A percentile compares a stretch with the other conserved stretches of the same genome.
Conservation (phyloP, 805 yeast species). For the Candida oleophila region DNA sequence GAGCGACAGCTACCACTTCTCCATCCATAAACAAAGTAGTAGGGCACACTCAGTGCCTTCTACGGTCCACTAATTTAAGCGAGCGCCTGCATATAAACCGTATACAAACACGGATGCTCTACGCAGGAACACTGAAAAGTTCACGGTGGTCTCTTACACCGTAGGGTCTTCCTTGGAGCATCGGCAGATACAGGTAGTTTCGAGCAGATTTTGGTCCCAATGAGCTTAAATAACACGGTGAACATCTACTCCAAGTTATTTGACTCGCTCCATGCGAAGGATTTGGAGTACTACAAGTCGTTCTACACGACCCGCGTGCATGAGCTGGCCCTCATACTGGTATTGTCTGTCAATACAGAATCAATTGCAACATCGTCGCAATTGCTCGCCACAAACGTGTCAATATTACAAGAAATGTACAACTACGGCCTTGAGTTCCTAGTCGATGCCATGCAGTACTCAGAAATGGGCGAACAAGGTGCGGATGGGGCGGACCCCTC, state of each 20-base stretch:
- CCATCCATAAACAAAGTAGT: too few species aligned
- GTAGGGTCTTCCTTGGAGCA: too few species aligned
- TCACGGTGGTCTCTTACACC: too few species aligned
- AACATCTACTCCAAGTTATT: slow-evolving; percentile 24
- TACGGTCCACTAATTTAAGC: too few species aligned
- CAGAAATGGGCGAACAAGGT: too few species aligned
- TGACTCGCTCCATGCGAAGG: slow-evolving; percentile 14
- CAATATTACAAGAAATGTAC: slow-evolving; percentile 14
- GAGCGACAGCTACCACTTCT: too few species aligned
- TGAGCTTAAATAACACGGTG: slow-evolving; percentile 14
- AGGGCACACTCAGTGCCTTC: too few species aligned
- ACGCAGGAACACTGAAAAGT: too few species aligned
- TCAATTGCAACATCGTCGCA: not conserved
- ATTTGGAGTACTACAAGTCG: slow-evolving; percentile 17
- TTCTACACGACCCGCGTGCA: slow-evolving; percentile 25
- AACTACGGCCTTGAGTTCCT: slow-evolving; percentile 19
- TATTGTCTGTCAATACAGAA: slow-evolving; percentile 20
- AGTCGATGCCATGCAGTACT: slow-evolving; percentile 19
- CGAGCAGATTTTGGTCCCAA: not conserved
- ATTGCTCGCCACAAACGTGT: not conserved
- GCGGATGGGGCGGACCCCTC: too few species aligned
- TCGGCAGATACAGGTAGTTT: not conserved
- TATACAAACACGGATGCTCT: too few species aligned
- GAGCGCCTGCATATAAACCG: too few species aligned
- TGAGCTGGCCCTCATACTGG: slow-evolving; percentile 20